Evolutionary conservation across 192 early-diverging fungal genomes (phyloP).

Genomic region (Phycomyces blakesleeanus): DNA sequence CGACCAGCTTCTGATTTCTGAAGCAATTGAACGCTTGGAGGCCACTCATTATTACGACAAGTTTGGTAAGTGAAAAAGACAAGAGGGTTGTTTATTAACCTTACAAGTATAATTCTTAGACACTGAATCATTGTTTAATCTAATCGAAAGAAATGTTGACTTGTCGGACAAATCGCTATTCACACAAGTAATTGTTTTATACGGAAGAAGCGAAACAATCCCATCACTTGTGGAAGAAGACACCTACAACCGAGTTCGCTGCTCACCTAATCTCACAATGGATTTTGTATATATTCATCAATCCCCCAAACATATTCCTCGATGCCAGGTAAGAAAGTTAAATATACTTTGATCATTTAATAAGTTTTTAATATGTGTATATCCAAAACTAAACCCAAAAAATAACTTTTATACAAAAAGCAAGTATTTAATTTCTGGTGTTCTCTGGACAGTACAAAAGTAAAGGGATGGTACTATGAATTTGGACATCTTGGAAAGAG

Average conservation of each 20-base stretch:
- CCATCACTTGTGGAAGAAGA: neutral
- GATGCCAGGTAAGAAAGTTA: neutral
- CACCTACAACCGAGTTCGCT: neutral
- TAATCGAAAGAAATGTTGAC: neutral
- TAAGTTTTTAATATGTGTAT: no score
- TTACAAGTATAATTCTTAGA: neutral
- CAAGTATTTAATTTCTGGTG: neutral
- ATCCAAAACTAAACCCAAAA: no score
- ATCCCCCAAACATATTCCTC: neutral
- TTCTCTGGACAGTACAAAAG: neutral
- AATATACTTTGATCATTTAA: no score
- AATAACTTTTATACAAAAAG: no score
- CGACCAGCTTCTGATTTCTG: neutral
- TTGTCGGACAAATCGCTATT: neutral
- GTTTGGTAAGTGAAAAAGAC: conserved; percentile 4
- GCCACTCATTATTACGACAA: neutral
- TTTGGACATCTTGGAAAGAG: neutral
- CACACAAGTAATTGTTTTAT: neutral
- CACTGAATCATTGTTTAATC: neutral
- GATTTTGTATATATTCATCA: conserved; percentile 1
- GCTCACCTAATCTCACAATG: neutral
- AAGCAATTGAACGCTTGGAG: neutral
- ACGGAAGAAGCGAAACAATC: neutral
- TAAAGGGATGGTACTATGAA: conserved; percentile 4
- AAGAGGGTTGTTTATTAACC: no score